Conservation (phyloP, 2,329 filamentous ascomycete species). For the Alternaria metachromatica region DNA sequence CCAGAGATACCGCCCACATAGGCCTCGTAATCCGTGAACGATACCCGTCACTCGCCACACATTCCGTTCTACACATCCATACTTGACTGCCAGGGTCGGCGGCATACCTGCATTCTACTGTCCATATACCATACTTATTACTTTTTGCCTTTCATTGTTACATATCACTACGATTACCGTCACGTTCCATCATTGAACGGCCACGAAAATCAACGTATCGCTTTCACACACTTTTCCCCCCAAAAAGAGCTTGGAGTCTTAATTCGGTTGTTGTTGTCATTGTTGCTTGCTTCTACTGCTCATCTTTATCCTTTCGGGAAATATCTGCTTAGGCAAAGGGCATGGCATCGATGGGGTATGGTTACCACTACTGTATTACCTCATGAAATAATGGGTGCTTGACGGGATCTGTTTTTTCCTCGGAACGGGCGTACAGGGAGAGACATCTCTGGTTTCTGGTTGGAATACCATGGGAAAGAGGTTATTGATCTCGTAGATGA, state of each 20-base stretch:
- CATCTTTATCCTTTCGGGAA: not conserved
- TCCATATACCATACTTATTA: slow-evolving; percentile 32
- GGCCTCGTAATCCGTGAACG: slow-evolving; percentile 2
- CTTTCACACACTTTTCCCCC: not conserved
- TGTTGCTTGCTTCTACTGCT: not conserved
- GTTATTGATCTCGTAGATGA: not conserved
- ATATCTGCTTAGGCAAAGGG: slow-evolving; percentile 1
- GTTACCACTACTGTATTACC: not conserved
- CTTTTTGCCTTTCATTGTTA: slow-evolving; percentile 9
- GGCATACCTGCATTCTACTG: slow-evolving; percentile 29
- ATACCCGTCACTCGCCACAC: slow-evolving; percentile 4
- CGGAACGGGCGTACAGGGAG: not conserved
- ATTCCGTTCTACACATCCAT: slow-evolving; percentile 7
- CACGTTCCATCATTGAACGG: not conserved
- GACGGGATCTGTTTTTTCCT: not conserved
- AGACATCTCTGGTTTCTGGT: not conserved
- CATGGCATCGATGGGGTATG: not conserved
- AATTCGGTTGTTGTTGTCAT: not conserved
- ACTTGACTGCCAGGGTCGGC: slow-evolving; percentile 11
- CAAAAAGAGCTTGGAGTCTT: not conserved
- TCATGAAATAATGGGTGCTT: not conserved
- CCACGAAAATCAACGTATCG: not conserved
- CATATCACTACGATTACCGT: slow-evolving; percentile 6
- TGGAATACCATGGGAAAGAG: not conserved
- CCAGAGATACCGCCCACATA: slow-evolving; percentile 2